A percentile compares a stretch with the other conserved stretches of the same genome.
Conservation (phyloP, 2,329 filamentous ascomycete genomes). For the Plectosphaerella plurivora region DNA sequence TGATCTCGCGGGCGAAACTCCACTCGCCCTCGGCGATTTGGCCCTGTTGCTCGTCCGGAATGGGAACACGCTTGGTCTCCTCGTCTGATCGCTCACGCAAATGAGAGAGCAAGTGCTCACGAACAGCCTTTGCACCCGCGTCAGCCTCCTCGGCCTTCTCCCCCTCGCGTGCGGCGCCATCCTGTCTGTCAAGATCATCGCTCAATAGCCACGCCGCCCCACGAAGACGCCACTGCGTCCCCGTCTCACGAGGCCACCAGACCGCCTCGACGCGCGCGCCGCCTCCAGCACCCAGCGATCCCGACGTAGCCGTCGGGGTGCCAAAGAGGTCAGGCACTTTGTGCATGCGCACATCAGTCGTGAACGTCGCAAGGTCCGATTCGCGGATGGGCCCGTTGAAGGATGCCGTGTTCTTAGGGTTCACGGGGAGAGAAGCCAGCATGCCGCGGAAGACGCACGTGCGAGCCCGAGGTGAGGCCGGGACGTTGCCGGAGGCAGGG, state of each 20-base stretch:
- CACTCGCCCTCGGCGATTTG: slow-evolving; percentile 41
- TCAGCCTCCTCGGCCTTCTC: slow-evolving; percentile 9
- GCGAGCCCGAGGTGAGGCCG: slow-evolving; percentile 53
- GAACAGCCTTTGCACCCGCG: slow-evolving; percentile 47
- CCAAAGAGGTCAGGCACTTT: slow-evolving; percentile 71
- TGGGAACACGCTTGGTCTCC: background rate
- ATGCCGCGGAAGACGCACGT: slow-evolving; percentile 84
- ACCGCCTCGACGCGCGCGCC: slow-evolving; percentile 75
- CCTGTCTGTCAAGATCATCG: slow-evolving; percentile 54
- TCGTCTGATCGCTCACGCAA: slow-evolving; percentile 12
- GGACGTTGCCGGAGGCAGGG: slow-evolving; percentile 19
- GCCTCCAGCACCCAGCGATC: slow-evolving; percentile 52
- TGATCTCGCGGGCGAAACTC: slow-evolving; percentile 77
- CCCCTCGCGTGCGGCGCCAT: background rate
- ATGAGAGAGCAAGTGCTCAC: slow-evolving; percentile 6
- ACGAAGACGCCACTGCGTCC: slow-evolving; percentile 80
- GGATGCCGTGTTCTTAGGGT: slow-evolving; percentile 68
- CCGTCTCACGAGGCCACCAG: slow-evolving; percentile 70
- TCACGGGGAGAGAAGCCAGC: slow-evolving; percentile 68
- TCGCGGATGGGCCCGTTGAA: slow-evolving; percentile 66
- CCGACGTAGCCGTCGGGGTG: slow-evolving; percentile 36
- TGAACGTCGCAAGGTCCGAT: slow-evolving; percentile 76
- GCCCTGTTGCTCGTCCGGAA: slow-evolving; percentile 1
- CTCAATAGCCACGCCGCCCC: slow-evolving; percentile 74
- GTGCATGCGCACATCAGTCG: slow-evolving; percentile 83